Conservation (phyloP, 2,329 filamentous ascomycete genomes). For the Monosporascus sp. region DNA sequence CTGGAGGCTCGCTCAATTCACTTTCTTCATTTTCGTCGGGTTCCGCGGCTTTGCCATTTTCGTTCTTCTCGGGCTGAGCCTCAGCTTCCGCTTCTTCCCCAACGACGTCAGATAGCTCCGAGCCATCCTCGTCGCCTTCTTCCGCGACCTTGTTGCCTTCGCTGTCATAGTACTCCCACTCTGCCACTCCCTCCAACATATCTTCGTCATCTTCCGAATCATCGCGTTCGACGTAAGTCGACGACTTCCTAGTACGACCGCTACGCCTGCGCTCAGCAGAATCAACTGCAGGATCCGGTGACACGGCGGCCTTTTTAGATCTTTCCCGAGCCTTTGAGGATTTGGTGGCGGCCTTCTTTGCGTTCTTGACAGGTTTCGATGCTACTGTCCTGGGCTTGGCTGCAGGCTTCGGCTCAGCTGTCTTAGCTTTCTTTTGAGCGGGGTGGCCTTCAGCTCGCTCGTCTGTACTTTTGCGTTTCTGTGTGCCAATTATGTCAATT, state of each 20-base stretch:
- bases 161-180: slow-evolving; percentile 49
- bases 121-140: slow-evolving; percentile 17
- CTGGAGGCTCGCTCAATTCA: slow-evolving; percentile 15
- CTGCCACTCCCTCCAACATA: slow-evolving; percentile 55
- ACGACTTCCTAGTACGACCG: slow-evolving; percentile 42
- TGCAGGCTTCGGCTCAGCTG: slow-evolving; percentile 24
- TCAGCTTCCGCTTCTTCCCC: slow-evolving; percentile 13
- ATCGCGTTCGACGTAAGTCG: slow-evolving; percentile 51
- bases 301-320: slow-evolving; percentile 24
- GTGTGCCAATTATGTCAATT: slow-evolving; percentile 19
- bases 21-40: background rate
- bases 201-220: slow-evolving; percentile 55
- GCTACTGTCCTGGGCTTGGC: slow-evolving; percentile 28
- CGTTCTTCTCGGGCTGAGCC: slow-evolving; percentile 1
- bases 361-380: slow-evolving; percentile 24
- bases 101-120: slow-evolving; percentile 21
- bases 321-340: slow-evolving; percentile 17
- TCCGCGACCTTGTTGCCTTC: slow-evolving; percentile 27
- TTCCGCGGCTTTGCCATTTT: slow-evolving; percentile 1
- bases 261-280: slow-evolving; percentile 49
- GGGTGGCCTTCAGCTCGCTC: slow-evolving; percentile 43
- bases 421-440: slow-evolving; percentile 34
- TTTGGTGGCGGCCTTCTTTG: slow-evolving; percentile 18
- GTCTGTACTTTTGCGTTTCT: slow-evolving; percentile 54
- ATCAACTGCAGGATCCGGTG: slow-evolving; percentile 24